Conservation (phyloP, 352 stramenopile genomes). For the Globisporangium paddicum region DNA sequence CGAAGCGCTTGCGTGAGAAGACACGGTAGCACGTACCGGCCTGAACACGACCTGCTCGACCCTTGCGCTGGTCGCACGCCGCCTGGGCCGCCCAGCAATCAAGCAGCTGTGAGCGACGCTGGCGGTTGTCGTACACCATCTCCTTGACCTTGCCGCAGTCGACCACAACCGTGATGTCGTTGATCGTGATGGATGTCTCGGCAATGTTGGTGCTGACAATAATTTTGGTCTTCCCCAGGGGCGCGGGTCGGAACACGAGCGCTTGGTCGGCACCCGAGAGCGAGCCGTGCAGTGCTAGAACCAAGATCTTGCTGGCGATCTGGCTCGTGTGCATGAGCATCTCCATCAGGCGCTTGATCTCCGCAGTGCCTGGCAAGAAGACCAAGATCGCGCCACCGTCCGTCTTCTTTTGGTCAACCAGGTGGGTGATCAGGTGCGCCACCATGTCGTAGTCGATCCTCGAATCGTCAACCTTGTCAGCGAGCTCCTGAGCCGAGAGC, state of each 20-base stretch:
- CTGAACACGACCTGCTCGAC: constrained; percentile 76
- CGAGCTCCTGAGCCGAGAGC: constrained; percentile 41
- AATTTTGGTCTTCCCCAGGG: constrained; percentile 71
- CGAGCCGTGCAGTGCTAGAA: constrained; percentile 69
- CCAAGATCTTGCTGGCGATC: constrained; percentile 42
- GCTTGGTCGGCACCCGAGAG: constrained; percentile 69
- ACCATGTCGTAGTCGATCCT: constrained; percentile 94
- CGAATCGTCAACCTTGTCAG: constrained; percentile 83
- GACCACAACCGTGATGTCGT: constrained; percentile 85
- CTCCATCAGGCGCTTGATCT: constrained; percentile 81
- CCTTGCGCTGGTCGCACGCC: constrained; percentile 79
- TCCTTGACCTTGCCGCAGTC: constrained; percentile 86
- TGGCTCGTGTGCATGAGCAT: constrained; percentile 40
- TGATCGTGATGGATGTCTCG: constrained; percentile 89
- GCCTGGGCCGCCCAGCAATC: constrained; percentile 81
- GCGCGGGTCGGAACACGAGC: constrained; percentile 63
- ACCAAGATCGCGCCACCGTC: constrained; percentile 66
- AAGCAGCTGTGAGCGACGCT: constrained; percentile 68
- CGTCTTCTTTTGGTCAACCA: constrained; percentile 31
- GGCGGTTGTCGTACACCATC: constrained; percentile 80
- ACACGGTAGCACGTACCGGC: constrained; percentile 75
- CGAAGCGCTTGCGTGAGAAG: constrained; percentile 62
- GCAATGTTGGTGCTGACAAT: constrained; percentile 88
- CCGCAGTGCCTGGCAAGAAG: constrained; percentile 74
- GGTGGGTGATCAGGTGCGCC: constrained; percentile 74